These are phyloP conservation scores for Gnomoniopsis sp. DNA, from an alignment of 2,329 filamentous ascomycete species.

Conservation along the genomic window DNA sequence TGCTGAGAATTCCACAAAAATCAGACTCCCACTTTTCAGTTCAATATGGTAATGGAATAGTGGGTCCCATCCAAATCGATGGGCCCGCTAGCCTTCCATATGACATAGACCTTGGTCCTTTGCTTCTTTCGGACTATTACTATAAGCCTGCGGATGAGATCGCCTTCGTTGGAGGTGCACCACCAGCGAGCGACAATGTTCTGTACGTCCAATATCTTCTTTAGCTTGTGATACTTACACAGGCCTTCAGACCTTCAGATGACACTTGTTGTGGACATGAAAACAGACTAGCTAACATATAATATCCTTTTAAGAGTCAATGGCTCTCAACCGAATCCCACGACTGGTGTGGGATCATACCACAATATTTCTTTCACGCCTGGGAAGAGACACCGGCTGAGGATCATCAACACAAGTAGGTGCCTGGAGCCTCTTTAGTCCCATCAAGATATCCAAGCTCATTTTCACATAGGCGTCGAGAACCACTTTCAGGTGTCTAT, in stretches of 20 bases:
- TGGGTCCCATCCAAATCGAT: slow-evolving; percentile 45
- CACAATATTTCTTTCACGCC: slow-evolving; percentile 33
- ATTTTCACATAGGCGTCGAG: slow-evolving; percentile 7
- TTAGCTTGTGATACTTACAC: background rate
- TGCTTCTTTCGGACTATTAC: slow-evolving; percentile 51
- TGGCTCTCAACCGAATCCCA: slow-evolving; percentile 36
- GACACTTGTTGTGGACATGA: no score
- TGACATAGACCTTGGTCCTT: slow-evolving; percentile 47
- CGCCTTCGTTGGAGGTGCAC: slow-evolving; percentile 24
- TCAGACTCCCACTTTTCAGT: slow-evolving; percentile 41
- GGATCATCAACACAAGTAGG: slow-evolving; percentile 43
- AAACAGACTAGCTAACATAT: background rate
- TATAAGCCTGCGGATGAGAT: slow-evolving; percentile 30
- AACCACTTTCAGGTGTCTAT: slow-evolving; percentile 36
- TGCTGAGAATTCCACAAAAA: background rate
- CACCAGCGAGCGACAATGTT: slow-evolving; percentile 35
- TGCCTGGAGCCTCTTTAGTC: background rate
- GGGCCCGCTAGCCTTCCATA: slow-evolving; percentile 45
- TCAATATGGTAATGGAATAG: slow-evolving; percentile 45
- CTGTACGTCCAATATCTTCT: slow-evolving; percentile 19
- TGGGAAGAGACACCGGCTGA: slow-evolving; percentile 46
- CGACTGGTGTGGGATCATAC: slow-evolving; percentile 28
- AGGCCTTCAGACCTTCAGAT: no score
- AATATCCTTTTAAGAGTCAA: slow-evolving; percentile 30
- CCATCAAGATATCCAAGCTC: background rate